Evolutionary conservation across 768 basidiomycete genomes (phyloP).

Genomic region (Xanthoconium stramineum): DNA sequence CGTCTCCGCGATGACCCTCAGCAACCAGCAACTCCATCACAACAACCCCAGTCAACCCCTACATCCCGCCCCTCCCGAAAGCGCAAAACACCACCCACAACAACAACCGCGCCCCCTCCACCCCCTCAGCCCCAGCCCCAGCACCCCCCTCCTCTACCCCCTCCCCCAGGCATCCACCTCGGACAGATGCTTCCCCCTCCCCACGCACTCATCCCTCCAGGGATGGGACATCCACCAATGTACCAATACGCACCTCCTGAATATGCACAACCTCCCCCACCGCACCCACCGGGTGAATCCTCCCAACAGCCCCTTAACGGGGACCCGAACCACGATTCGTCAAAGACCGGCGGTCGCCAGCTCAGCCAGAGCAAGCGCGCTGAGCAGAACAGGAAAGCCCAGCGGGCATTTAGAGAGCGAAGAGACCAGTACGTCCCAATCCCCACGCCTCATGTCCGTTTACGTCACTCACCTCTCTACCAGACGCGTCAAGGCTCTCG

Average conservation of each 20-base stretch:
- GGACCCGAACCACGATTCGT: neutral
- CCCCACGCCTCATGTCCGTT: neutral
- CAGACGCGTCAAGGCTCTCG: conserved; percentile 85
- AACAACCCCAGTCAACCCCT: neutral
- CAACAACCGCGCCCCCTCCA: conserved; percentile 15
- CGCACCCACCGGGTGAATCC: conserved; percentile 20
- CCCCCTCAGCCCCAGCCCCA: conserved; percentile 24
- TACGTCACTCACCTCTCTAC: conserved; percentile 10
- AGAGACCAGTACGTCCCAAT: conserved; percentile 69
- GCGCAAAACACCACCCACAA: conserved; percentile 62
- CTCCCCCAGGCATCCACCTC: conserved; percentile 37
- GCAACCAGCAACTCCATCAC: conserved; percentile 7
- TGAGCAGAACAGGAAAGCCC: conserved; percentile 93
- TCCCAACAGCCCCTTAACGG: conserved; percentile 30
- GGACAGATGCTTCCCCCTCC: conserved; percentile 57
- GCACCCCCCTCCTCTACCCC: conserved; percentile 35
- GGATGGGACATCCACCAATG: conserved; percentile 29
- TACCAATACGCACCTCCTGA: conserved; percentile 37
- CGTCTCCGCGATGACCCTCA: conserved; percentile 59
- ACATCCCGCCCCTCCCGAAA: conserved; percentile 44
- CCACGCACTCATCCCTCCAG: conserved; percentile 47
- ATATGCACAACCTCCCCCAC: conserved; percentile 28
- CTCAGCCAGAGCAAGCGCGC: conserved; percentile 83
- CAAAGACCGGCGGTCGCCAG: conserved; percentile 42
- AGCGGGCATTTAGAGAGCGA: conserved; percentile 87